Evolutionary conservation across 495 filamentous ascomycete genomes (phyloP).

Genomic region (Pyrenula massariospora): DNA sequence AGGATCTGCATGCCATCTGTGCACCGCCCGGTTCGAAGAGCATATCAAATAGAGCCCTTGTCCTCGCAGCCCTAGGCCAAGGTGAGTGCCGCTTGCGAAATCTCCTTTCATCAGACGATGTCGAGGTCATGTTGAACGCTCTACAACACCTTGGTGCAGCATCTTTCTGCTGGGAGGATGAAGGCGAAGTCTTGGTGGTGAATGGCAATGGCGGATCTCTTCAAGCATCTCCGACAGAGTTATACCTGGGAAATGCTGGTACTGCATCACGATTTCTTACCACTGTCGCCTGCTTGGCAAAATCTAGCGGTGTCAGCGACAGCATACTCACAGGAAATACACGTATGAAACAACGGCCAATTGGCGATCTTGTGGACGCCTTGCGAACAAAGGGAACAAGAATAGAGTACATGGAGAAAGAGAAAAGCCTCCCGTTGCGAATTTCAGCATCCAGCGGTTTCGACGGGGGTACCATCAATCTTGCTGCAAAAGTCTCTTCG

Average conservation of each 20-base stretch:
- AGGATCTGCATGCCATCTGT: slow-evolving; percentile 55
- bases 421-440: slow-evolving; percentile 68
- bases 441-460: slow-evolving; percentile 78
- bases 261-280: slow-evolving; percentile 95
- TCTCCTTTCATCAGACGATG: slow-evolving; percentile 91
- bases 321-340: slow-evolving; percentile 87
- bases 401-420: slow-evolving; percentile 71
- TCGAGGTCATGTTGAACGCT: slow-evolving; percentile 90
- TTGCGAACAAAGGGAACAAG: slow-evolving; percentile 71
- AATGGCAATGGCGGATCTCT: slow-evolving; percentile 81
- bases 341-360: slow-evolving; percentile 92
- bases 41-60: slow-evolving; percentile 88
- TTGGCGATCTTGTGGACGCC: slow-evolving; percentile 87
- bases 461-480: slow-evolving; percentile 79
- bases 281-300: slow-evolving; percentile 77
- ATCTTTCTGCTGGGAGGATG: slow-evolving; percentile 89
- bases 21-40: slow-evolving; percentile 95
- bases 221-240: slow-evolving; percentile 56
- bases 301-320: slow-evolving; percentile 44
- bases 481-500: slow-evolving; percentile 88
- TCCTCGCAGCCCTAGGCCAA: slow-evolving; percentile 81
- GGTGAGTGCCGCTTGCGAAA: slow-evolving; percentile 84
- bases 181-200: slow-evolving; percentile 80
- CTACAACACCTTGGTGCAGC: slow-evolving; percentile 74
- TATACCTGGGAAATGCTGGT: slow-evolving; percentile 95